Conservation (phyloP, 805 yeast species). For the Lipomyces kockii region DNA sequence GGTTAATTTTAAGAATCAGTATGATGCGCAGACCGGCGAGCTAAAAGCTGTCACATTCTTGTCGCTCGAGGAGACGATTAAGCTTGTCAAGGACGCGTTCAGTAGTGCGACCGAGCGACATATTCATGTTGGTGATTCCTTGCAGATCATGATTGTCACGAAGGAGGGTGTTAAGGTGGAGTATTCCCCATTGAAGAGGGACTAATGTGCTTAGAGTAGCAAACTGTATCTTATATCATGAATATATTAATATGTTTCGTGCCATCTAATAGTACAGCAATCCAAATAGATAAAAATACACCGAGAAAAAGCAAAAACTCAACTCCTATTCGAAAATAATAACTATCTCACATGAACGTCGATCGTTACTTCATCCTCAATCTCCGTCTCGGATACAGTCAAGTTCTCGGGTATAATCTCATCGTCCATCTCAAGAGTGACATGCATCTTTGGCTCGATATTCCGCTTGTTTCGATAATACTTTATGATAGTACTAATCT, state of each 20-base stretch:
- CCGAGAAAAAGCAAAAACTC: neutral
- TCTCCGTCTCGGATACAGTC: slow-evolving; percentile 28
- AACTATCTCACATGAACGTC: slow-evolving; percentile 27
- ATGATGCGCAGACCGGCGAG: slow-evolving; percentile 74
- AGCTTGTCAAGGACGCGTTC: slow-evolving; percentile 90
- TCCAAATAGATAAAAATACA: neutral
- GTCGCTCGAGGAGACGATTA: slow-evolving; percentile 80
- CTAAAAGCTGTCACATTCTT: slow-evolving; percentile 63
- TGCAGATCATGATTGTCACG: slow-evolving; percentile 87
- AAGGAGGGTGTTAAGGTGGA: slow-evolving; percentile 90
- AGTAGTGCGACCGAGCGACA: slow-evolving; percentile 97
- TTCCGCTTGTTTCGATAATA: slow-evolving; percentile 16
- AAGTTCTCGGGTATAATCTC: slow-evolving; percentile 17
- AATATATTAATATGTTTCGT: neutral
- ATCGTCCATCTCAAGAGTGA: slow-evolving; percentile 30
- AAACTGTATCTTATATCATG: neutral
- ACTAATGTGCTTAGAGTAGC: slow-evolving; percentile 50
- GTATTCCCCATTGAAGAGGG: slow-evolving; percentile 84
- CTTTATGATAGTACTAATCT: slow-evolving; percentile 15
- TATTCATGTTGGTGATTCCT: slow-evolving; percentile 96
- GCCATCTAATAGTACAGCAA: neutral
- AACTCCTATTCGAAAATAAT: neutral
- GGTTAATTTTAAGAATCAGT: slow-evolving; percentile 94
- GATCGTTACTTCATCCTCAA: slow-evolving; percentile 37
- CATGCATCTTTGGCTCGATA: neutral